phyloP scores from a whole-genome alignment of 805 yeast species.

The Saccharomycopsis schoenii region DNA sequence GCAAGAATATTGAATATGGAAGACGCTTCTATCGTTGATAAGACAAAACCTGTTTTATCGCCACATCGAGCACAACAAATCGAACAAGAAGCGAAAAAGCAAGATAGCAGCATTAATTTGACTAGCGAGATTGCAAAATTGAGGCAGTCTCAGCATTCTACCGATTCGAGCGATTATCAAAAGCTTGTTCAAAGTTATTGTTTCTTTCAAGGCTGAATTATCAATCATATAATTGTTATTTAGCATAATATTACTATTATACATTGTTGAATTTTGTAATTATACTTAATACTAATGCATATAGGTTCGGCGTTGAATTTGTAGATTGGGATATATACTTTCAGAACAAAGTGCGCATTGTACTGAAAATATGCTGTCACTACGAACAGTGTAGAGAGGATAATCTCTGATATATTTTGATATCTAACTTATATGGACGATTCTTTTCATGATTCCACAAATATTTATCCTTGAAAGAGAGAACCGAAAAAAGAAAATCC shows the following conservation, averaged over 20 bases:
- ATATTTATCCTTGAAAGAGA: too few relatives aligned
- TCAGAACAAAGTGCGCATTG: too few relatives aligned
- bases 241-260: too few relatives aligned
- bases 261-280: not conserved
- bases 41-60: not conserved
- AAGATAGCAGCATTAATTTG: not conserved
- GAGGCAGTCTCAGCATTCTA: constrained; percentile 24
- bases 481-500: too few relatives aligned
- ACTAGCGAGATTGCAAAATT: constrained; percentile 12
- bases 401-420: too few relatives aligned
- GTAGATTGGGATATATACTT: too few relatives aligned
- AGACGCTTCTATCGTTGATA: not conserved
- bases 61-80: not conserved
- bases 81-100: not conserved
- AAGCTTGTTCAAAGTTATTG: constrained; percentile 52
- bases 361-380: too few relatives aligned
- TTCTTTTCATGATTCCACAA: too few relatives aligned
- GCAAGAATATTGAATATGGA: not conserved
- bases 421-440: too few relatives aligned
- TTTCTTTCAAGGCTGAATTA: constrained; percentile 34
- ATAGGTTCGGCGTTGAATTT: too few relatives aligned
- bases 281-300: not conserved
- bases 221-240: not conserved
- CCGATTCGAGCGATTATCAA: constrained; percentile 45
- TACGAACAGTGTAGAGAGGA: too few relatives aligned